These are phyloP conservation scores for Geotrichum histeridarum DNA, from an alignment of 1,139 yeast genomes.

Conservation along the genomic window DNA sequence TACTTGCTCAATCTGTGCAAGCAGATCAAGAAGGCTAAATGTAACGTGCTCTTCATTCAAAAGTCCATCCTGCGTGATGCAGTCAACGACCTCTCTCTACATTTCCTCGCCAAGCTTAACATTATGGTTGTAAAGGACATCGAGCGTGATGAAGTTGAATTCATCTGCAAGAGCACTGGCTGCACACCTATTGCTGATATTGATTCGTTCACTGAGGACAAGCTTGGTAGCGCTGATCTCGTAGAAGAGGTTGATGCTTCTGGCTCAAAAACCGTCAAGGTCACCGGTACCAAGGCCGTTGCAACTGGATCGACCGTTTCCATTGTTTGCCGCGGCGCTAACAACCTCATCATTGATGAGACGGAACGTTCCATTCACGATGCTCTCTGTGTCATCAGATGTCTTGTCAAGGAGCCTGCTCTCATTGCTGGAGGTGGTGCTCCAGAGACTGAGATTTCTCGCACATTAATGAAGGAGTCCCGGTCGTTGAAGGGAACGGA, in stretches of 20 bases:
- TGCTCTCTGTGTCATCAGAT: conserved; percentile 93
- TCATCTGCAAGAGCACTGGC: conserved; percentile 83
- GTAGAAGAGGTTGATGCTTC: conserved; percentile 89
- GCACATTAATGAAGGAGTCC: conserved; percentile 73
- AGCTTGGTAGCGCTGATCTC: conserved; percentile 85
- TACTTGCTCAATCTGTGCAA: conserved; percentile 90
- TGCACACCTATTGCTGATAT: conserved; percentile 96
- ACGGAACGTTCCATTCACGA: conserved; percentile 96
- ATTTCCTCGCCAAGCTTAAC: conserved; percentile 84
- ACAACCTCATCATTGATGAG: conserved; percentile 82
- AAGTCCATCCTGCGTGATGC: conserved; percentile 96
- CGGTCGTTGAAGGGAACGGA: conserved; percentile 80
- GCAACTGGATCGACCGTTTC: conserved; percentile 67
- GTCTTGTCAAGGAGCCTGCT: conserved; percentile 90
- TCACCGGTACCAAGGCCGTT: conserved; percentile 75
- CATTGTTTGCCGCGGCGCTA: conserved; percentile 92
- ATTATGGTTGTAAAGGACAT: conserved; percentile 93
- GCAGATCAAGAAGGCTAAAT: conserved; percentile 91
- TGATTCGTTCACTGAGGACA: conserved; percentile 86
- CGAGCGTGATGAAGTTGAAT: conserved; percentile 95
- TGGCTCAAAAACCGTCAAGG: conserved; percentile 86
- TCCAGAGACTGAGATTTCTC: conserved; percentile 91
- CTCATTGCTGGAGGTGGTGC: conserved; percentile 99
- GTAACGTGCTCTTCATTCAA: conserved; percentile 89
- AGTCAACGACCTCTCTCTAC: conserved; percentile 91